Evolutionary conservation across 228 moss, liverwort and hornwort species (phyloP).

Genomic region (Sphagnum magellanicum): DNA sequence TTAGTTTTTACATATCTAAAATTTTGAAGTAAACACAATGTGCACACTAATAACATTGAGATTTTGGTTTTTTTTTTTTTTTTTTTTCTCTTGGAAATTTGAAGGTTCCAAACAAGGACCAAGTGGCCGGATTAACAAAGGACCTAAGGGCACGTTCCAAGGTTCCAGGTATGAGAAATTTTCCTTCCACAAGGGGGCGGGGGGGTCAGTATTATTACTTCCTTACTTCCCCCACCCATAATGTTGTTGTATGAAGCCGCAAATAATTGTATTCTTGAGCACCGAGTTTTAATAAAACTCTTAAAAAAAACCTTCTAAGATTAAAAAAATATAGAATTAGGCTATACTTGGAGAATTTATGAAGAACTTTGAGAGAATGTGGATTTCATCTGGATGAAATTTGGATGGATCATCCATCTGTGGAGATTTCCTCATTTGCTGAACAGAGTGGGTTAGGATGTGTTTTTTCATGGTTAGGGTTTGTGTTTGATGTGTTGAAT

Average conservation of each 20-base stretch:
- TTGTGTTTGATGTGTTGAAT: constrained; percentile 75
- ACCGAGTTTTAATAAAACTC: background rate
- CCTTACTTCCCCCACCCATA: too few relatives aligned
- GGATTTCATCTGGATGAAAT: too few relatives aligned
- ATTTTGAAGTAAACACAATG: background rate
- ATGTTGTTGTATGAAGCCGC: too few relatives aligned
- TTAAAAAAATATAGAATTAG: background rate
- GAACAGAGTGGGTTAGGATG: too few relatives aligned
- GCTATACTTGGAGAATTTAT: too few relatives aligned
- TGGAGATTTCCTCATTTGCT: too few relatives aligned
- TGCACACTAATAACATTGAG: background rate
- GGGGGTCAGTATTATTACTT: background rate
- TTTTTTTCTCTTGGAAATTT: background rate
- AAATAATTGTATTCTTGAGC: background rate
- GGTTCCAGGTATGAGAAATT: constrained; percentile 38
- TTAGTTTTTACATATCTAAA: background rate
- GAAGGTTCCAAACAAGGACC: constrained; percentile 71
- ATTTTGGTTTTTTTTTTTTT: background rate
- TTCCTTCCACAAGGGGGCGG: background rate
- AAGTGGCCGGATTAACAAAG: constrained; percentile 48
- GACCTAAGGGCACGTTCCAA: constrained; percentile 59
- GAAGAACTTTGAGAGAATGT: too few relatives aligned
- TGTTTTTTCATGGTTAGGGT: constrained; percentile 19
- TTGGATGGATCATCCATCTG: too few relatives aligned
- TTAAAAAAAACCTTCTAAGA: background rate